Base-by-base conservation (phyloP, 768 basidiomycete species). In the Infundibulicybe gibba region DNA sequence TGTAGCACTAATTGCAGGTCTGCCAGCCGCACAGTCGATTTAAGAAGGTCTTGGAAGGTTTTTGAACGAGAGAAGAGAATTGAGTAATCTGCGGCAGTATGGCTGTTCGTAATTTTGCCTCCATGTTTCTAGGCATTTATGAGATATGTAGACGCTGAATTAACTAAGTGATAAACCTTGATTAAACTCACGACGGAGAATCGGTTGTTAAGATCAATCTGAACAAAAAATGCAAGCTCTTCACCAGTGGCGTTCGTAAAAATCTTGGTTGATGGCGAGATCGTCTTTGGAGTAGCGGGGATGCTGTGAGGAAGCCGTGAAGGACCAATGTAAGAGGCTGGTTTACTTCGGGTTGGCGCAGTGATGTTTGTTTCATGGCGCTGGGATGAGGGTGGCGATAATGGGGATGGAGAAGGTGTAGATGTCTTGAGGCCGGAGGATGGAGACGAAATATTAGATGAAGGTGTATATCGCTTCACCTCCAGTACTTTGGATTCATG, bases 141-240 rank as follows among this genome's bases (percentile, higher is more conserved):
- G 46, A 17, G 32, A 16, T 47, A 39, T 37, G 20, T 35, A 15
- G 5, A 25, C 14, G 12, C 33, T 19, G 10, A 6, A 19, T 39
- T 44, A 20, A 19, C 11, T 9, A 17, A 40, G 14, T 14, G 25
- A 58, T 69, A 48, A 45, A 85, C 87, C 77, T 84, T 87, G 59
- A 90, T 82, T 6, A 68, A 63, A 39, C 66, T 66, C 17, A 83
- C 72, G 20, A 83, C 57, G 0, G 66, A 61, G 13, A 67, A 63
- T 17, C 86, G 72, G 42, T 78, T 76, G 38, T 72, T 71, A 1
- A 84, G 66, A 53, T 84, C 83, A n/a, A 87, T 68, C 57, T 86
- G 83, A 32, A 88, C 81, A 53, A 79, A 86, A 53, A 88, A 87
- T 11, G 65, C 59, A 40, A 81, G 54, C 0, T 74, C 65, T 43